These are phyloP conservation scores for Pistacia vera DNA, from an alignment of 345 rosid species.

Conservation along the genomic window DNA sequence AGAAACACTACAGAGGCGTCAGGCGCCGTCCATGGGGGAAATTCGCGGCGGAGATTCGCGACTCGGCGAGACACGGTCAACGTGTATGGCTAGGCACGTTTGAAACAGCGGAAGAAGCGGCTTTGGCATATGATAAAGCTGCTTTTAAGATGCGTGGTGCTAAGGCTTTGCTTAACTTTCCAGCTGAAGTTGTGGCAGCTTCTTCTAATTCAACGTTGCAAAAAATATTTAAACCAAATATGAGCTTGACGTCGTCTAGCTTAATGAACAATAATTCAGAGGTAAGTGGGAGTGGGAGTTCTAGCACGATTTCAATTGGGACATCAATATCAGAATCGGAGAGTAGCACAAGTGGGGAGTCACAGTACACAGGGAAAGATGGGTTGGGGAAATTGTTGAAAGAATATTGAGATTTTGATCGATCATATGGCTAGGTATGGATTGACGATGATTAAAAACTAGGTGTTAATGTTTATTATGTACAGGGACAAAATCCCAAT, in stretches of 20 bases:
- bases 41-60: conserved; percentile 67
- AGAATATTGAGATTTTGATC: background rate
- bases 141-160: conserved; percentile 67
- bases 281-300: conserved; percentile 14
- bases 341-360: conserved; percentile 24
- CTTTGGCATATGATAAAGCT: conserved; percentile 64
- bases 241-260: background rate
- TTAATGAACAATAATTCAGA: conserved; percentile 11
- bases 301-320: conserved; percentile 9
- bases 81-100: conserved; percentile 68
- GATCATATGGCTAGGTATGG: background rate
- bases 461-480: background rate
- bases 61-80: conserved; percentile 46
- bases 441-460: background rate
- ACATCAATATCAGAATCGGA: conserved; percentile 28
- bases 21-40: conserved; percentile 78
- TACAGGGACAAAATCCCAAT: background rate
- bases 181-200: conserved; percentile 33
- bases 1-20: conserved; percentile 64
- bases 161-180: conserved; percentile 71
- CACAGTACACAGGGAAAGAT: conserved; percentile 1
- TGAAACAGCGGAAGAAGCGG: conserved; percentile 63
- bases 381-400: conserved; percentile 6
- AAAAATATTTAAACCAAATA: background rate
- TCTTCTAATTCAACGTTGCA: background rate